Evolutionary conservation across 805 yeast genomes (phyloP).

Genomic region (Metschnikowia arizonensis): DNA sequence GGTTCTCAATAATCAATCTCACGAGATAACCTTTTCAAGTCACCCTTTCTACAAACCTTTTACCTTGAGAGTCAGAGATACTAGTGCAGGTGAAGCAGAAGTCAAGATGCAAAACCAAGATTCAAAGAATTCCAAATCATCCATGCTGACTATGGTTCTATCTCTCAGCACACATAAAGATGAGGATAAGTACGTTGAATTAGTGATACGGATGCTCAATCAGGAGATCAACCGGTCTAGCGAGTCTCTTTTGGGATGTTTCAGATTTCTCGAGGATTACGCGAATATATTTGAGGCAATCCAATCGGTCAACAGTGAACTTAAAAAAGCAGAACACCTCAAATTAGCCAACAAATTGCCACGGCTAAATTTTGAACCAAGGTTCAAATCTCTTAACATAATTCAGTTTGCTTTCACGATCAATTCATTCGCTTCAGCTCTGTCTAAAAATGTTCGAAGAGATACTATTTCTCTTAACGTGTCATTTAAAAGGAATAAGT

Average conservation of each 20-base stretch:
- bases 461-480: constrained; percentile 31
- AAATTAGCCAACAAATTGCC: constrained; percentile 30
- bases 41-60: constrained; percentile 21
- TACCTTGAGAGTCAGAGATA: constrained; percentile 15
- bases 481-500: constrained; percentile 29
- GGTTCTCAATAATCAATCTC: constrained; percentile 25
- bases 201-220: constrained; percentile 24
- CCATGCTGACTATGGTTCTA: constrained; percentile 2
- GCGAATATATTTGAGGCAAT: constrained; percentile 29
- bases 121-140: too few relatives aligned
- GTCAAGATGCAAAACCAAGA: neutral
- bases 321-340: constrained; percentile 5
- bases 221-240: constrained; percentile 15
- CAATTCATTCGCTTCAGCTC: constrained; percentile 23
- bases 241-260: constrained; percentile 27
- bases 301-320: constrained; percentile 13
- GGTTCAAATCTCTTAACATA: constrained; percentile 27
- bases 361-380: constrained; percentile 31
- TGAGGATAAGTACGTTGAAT: constrained; percentile 14
- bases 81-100: neutral
- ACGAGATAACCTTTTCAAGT: constrained; percentile 27
- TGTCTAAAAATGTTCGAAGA: constrained; percentile 32
- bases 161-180: constrained; percentile 7
- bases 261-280: constrained; percentile 31
- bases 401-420: constrained; percentile 31